Percentiles rank a stretch among this genome's conserved stretches.
Conservation (phyloP, 805 yeast species). For the Candida quercuum region DNA sequence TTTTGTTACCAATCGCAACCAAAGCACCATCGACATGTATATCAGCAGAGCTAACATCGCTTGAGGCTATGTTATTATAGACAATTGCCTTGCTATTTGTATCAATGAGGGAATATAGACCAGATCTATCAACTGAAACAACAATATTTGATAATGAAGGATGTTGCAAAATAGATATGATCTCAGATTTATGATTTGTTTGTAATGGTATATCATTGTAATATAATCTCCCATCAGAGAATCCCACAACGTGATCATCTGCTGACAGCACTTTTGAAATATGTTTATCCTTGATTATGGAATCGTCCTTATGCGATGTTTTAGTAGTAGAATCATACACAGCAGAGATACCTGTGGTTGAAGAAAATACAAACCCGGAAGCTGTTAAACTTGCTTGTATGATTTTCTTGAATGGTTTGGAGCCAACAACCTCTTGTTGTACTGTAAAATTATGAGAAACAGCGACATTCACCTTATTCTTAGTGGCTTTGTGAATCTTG, state of each 20-base stretch:
- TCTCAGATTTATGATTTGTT: slow-evolving; percentile 6
- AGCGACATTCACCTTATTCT: slow-evolving; percentile 18
- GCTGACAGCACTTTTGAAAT: slow-evolving; percentile 9
- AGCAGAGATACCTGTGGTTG: slow-evolving; percentile 15
- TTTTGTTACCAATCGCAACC: slow-evolving; percentile 28
- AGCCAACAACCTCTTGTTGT: background rate
- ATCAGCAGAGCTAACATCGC: slow-evolving; percentile 8
- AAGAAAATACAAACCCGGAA: slow-evolving; percentile 9
- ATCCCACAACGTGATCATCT: slow-evolving; percentile 8
- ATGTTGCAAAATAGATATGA: slow-evolving; percentile 26
- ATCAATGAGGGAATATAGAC: slow-evolving; percentile 20
- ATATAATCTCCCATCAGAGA: slow-evolving; percentile 11
- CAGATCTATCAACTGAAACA: slow-evolving; percentile 24
- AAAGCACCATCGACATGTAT: slow-evolving; percentile 46
- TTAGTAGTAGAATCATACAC: slow-evolving; percentile 5
- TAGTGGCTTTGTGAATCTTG: slow-evolving; percentile 17
- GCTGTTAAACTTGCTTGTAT: slow-evolving; percentile 1
- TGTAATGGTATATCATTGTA: slow-evolving; percentile 5
- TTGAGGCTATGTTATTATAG: slow-evolving; percentile 4
- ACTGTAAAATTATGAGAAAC: slow-evolving; percentile 5
- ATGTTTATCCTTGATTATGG: slow-evolving; percentile 9
- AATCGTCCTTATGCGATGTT: slow-evolving; percentile 9
- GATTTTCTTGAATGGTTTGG: slow-evolving; percentile 17
- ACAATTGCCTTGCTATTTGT: slow-evolving; percentile 1
- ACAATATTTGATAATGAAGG: slow-evolving; percentile 29